Base-by-base conservation (phyloP, 2,329 filamentous ascomycete genomes). In the Biscogniauxia marginata region DNA sequence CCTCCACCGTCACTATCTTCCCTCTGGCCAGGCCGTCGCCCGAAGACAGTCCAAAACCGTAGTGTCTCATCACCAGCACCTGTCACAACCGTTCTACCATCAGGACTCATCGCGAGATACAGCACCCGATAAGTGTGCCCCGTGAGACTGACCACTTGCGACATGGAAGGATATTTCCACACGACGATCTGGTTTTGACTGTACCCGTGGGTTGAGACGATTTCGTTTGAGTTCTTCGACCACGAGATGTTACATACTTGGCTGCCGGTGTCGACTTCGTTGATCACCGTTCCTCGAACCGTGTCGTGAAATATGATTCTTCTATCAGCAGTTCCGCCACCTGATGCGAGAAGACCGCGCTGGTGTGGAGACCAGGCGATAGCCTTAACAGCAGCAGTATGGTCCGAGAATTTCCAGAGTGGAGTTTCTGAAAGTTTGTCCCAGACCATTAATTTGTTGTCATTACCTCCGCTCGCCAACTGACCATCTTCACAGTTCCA, bases 261-360 rank as follows among this genome's bases (percentile, higher is more conserved):
- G 67, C 91, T 96, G 50, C 95, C 95, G 0, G 95, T 99, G 70
- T 99, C 95, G 59, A 98, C 86, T 71, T 96, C 93, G 70, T 91
- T 93, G 69, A 91, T 85, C 52, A 88, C 79, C 0, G 84, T 82
- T 4, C 91, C 92, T n/a, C 89, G 89, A 20, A 90, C 79, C 0
- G 95, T 99, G 71, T 99, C 96, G 85, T 96, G 96, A 74, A 99
- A 99, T 65, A 97, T 96, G 74, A 99, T 99, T 25, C 92, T 89
- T 53, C 95, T 85, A 73, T 99, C 95, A 20, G 93, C 95, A 2
- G 95, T 99, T 70, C 95, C 95, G 62, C 95, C 95, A 49, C 95
- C 95, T 6, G 92, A 96, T 20, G 95, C 95, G n/a, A 99, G 82
- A 11, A 99, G 83, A 13, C 93, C 91, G 55, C 91, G 89, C 70